phyloP scores from a whole-genome alignment of 129 eudicot species.

The Erigeron canadensis region DNA sequence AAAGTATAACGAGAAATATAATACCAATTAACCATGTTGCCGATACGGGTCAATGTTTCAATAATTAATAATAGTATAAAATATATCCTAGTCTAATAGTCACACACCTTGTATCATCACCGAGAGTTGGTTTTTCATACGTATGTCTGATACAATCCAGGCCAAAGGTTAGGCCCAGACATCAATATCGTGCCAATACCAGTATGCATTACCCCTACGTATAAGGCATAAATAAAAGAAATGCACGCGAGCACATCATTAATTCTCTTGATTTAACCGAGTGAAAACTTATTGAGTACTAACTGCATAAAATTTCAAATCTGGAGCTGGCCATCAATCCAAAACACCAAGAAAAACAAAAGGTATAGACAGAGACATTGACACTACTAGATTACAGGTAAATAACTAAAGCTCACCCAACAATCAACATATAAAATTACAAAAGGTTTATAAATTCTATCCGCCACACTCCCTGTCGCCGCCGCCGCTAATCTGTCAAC shows the following conservation, averaged over 20 bases:
- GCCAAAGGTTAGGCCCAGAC: no score
- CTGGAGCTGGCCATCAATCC: neutral
- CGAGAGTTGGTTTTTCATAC: no score
- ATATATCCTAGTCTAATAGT: no score
- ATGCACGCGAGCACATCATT: neutral
- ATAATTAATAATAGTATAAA: no score
- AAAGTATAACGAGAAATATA: no score
- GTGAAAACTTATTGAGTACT: neutral
- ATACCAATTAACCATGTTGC: no score
- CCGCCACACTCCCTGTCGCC: conserved; percentile 24
- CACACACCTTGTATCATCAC: no score
- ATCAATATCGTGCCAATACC: no score
- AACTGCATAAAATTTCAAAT: neutral
- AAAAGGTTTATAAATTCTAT: conserved; percentile 24
- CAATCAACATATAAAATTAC: conserved; percentile 24
- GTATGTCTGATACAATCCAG: no score
- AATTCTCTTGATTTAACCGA: neutral
- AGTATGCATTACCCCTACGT: no score
- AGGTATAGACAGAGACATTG: neutral
- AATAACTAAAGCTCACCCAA: conserved; percentile 18
- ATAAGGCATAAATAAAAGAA: no score
- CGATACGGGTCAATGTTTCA: no score
- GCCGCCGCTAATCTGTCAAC: conserved; percentile 33
- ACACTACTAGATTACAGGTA: conserved; percentile 32
- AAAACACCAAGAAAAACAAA: neutral